phyloP scores from a whole-genome alignment of 805 yeast species.

The Yamadazyma paraphyllophila region DNA sequence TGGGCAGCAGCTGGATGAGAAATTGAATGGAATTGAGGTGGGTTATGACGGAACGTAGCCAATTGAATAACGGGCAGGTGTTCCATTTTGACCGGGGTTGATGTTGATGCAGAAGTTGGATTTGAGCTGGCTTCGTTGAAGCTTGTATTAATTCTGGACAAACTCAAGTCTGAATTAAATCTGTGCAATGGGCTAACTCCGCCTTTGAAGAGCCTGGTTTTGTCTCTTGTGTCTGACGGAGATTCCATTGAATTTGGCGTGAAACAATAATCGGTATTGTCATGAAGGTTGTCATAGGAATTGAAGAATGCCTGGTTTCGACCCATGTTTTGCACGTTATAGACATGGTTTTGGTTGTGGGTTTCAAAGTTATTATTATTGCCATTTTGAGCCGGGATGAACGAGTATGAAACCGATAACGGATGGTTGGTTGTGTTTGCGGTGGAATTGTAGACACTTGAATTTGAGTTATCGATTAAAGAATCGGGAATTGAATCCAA shows the following conservation, averaged over 20 bases:
- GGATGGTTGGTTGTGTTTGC: constrained; percentile 1
- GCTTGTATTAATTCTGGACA: constrained; percentile 4
- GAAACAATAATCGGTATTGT: not conserved
- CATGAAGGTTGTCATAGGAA: constrained; percentile 7
- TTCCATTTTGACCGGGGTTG: constrained; percentile 5
- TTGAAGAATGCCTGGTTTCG: constrained; percentile 7
- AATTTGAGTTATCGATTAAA: constrained; percentile 3
- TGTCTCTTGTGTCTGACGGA: not conserved
- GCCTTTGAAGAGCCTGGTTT: not conserved
- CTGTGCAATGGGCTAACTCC: constrained; percentile 3
- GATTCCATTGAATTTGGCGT: not conserved
- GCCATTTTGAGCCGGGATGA: constrained; percentile 2
- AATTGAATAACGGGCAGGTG: constrained; percentile 1
- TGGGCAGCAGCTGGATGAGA: not conserved
- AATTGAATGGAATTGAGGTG: constrained; percentile 1
- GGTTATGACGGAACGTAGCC: constrained; percentile 8
- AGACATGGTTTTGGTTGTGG: constrained; percentile 11
- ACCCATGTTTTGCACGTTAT: not conserved
- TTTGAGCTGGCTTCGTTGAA: constrained; percentile 5
- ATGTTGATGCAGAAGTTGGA: constrained; percentile 2
- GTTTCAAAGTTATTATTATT: constrained; percentile 9
- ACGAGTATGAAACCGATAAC: constrained; percentile 1
- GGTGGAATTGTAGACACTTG: not conserved
- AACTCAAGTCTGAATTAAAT: constrained; percentile 5
- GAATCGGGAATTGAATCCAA: constrained; percentile 29